Evolutionary conservation across 139 green algal species (phyloP).

Genomic region (Auxenochlorella protothecoides): DNA sequence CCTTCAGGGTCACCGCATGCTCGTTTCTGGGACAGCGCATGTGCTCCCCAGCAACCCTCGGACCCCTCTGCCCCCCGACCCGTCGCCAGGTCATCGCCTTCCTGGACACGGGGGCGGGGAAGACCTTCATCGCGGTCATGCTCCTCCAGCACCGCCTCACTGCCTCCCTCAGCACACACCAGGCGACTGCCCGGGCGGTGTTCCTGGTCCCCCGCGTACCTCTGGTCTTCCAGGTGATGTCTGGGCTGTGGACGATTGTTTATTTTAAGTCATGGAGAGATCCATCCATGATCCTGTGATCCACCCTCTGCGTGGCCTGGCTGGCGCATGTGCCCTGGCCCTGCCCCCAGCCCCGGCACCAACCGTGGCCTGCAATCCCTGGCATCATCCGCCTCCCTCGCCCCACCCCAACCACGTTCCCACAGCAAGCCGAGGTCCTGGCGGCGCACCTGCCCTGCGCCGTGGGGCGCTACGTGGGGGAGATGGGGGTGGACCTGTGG

Average conservation of each 20-base stretch:
- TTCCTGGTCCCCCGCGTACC: conserved; percentile 26
- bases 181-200: background rate
- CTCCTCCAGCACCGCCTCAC: conserved; percentile 34
- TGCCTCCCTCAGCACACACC: background rate
- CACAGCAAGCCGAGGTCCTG: conserved; percentile 30
- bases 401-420: no score
- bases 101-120: conserved; percentile 30
- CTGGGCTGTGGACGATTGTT: background rate
- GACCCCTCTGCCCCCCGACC: background rate
- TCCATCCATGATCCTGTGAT: no score
- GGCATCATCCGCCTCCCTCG: no score
- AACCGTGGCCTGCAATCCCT: no score
- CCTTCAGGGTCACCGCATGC: background rate
- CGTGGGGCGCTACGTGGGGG: conserved; percentile 12
- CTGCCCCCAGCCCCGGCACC: no score
- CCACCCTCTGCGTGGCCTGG: no score
- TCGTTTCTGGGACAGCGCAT: no score
- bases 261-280: no score
- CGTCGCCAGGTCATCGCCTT: conserved; percentile 13
- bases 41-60: no score
- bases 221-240: conserved; percentile 35
- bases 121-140: conserved; percentile 48
- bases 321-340: no score
- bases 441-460: conserved; percentile 1
- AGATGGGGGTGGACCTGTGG: conserved; percentile 31